These are phyloP conservation scores for Salvia sclarea DNA, from an alignment of 305 asterid genomes.

Conservation along the genomic window DNA sequence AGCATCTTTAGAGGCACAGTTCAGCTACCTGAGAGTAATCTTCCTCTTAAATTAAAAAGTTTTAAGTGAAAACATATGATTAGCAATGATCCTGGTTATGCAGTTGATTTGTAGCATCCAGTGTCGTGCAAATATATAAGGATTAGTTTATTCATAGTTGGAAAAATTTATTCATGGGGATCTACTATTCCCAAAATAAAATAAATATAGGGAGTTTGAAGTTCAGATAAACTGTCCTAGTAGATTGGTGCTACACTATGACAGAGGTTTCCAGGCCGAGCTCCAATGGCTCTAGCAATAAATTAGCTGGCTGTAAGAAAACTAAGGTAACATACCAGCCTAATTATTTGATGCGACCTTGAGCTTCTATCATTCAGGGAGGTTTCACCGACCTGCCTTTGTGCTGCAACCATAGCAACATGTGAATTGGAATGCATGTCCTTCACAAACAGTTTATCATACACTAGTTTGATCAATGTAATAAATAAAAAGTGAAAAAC, in stretches of 20 bases:
- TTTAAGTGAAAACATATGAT: background rate
- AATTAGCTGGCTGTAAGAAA: background rate
- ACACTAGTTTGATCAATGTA: conserved; percentile 5
- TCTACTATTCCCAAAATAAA: background rate
- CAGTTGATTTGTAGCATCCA: background rate
- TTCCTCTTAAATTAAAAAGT: background rate
- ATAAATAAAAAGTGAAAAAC: conserved; percentile 12
- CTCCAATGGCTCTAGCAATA: background rate
- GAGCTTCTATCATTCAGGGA: conserved; percentile 89
- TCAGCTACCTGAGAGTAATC: background rate
- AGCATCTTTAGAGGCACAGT: background rate
- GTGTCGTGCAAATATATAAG: background rate
- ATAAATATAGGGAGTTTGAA: background rate
- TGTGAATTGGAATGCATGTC: background rate
- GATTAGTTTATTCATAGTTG: background rate
- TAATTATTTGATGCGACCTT: conserved; percentile 94
- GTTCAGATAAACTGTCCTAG: background rate
- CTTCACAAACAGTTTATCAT: background rate
- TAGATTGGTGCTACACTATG: background rate
- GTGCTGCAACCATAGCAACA: conserved; percentile 61
- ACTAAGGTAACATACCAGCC: conserved; percentile 61
- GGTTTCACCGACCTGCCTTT: conserved; percentile 95
- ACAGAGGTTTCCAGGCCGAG: background rate
- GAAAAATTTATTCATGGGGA: background rate
- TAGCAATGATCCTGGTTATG: background rate